phyloP scores from a whole-genome alignment of 2,329 filamentous ascomycete species.

The Fusarium ramigenum region DNA sequence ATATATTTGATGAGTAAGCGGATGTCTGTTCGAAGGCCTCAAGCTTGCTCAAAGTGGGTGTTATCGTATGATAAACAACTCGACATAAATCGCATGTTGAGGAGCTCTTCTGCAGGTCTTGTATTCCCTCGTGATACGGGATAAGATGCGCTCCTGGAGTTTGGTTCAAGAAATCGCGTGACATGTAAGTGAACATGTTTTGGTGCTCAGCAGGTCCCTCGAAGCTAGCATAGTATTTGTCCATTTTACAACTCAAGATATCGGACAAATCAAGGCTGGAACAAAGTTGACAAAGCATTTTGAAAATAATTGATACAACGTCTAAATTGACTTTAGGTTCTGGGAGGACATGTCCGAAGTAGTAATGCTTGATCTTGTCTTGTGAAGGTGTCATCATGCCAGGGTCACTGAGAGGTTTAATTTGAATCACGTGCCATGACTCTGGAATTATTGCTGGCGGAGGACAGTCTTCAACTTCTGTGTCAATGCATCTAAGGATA shows the following conservation, averaged over 20 bases:
- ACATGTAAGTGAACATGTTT: not conserved
- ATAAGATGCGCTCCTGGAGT: not conserved
- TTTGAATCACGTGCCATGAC: not conserved
- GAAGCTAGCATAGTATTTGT: not conserved
- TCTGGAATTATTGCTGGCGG: not conserved
- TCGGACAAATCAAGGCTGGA: not conserved
- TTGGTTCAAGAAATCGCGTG: fast-evolving
- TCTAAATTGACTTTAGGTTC: not conserved
- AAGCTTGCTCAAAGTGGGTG: not conserved
- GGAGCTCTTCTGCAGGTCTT: not conserved
- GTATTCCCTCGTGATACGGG: fast-evolving
- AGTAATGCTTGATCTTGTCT: not conserved
- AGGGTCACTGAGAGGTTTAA: not conserved
- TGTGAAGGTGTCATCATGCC: not conserved
- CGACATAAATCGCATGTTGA: not conserved
- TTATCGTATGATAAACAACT: not conserved
- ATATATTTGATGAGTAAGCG: fast-evolving
- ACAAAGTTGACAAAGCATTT: not conserved
- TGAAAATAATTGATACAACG: fast-evolving
- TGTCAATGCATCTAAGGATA: not conserved
- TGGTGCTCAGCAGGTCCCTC: not conserved
- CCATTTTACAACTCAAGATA: not conserved
- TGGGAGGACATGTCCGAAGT: not conserved
- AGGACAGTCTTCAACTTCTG: too few species aligned
- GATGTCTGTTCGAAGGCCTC: fast-evolving